Evolutionary conservation across 78 protist genomes (phyloP).

Genomic region (Carpediemonas membranifera): DNA sequence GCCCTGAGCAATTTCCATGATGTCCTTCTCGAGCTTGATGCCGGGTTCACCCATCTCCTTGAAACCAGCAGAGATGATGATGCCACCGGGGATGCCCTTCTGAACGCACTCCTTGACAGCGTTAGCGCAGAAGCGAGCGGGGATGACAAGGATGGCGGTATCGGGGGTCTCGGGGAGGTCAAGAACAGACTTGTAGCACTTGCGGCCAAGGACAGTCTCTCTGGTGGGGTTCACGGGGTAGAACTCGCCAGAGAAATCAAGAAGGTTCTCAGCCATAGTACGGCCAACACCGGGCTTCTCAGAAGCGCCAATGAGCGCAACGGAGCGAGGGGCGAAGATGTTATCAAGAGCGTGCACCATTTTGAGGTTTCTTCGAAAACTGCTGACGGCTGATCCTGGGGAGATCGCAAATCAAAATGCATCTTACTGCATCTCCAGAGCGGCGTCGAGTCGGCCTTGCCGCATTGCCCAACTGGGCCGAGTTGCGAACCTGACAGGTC

Average conservation of each 20-base stretch:
- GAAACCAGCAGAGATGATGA: constrained; percentile 41
- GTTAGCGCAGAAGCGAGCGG: constrained; percentile 4
- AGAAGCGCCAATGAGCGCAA: constrained; percentile 32
- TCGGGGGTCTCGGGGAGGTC: constrained; percentile 13
- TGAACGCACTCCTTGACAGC: constrained; percentile 10
- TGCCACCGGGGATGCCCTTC: not conserved
- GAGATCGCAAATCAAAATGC: no score
- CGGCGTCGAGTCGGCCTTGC: no score
- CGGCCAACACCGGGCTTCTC: constrained; percentile 22
- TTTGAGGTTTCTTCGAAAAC: no score
- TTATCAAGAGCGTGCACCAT: not conserved
- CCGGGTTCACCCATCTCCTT: constrained; percentile 29
- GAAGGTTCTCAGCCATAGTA: constrained; percentile 8
- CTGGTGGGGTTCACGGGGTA: constrained; percentile 32
- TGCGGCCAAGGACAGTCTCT: constrained; percentile 2
- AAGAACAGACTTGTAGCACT: not conserved
- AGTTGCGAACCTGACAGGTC: no score
- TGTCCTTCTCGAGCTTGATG: constrained; percentile 3
- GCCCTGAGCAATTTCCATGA: constrained; percentile 1
- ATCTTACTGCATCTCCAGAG: no score
- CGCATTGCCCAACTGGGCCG: no score
- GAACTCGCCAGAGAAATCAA: constrained; percentile 14
- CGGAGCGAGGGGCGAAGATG: constrained; percentile 13
- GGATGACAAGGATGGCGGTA: constrained; percentile 8
- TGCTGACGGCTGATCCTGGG: no score